Evolutionary conservation across 805 yeast species (phyloP).

Genomic region (Groenewaldozyma tartarivorans): DNA sequence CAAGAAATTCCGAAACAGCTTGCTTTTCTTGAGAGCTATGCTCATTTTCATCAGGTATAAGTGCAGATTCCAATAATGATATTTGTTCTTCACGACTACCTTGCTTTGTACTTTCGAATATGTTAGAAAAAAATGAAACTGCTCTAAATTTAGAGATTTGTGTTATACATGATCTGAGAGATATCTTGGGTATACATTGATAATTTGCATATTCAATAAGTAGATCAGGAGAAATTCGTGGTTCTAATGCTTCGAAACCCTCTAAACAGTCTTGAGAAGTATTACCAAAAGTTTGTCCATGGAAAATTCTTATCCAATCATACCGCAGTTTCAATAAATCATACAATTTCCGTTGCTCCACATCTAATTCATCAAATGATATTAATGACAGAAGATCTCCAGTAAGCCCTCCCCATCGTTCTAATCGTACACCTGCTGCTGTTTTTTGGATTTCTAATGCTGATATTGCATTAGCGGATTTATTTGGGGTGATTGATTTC

Average conservation of each 20-base stretch:
- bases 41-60: slow-evolving; percentile 23
- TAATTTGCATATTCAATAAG: slow-evolving; percentile 48
- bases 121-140: slow-evolving; percentile 50
- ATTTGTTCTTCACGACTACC: slow-evolving; percentile 4
- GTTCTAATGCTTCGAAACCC: slow-evolving; percentile 18
- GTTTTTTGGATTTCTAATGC: slow-evolving; percentile 8
- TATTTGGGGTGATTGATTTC: not conserved
- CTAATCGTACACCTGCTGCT: slow-evolving; percentile 3
- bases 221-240: slow-evolving; percentile 13
- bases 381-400: slow-evolving; percentile 9
- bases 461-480: not conserved
- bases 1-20: slow-evolving; percentile 40
- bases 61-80: slow-evolving; percentile 24
- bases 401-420: slow-evolving; percentile 15
- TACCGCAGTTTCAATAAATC: slow-evolving; percentile 25
- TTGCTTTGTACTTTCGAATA: slow-evolving; percentile 25
- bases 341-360: not conserved
- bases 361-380: not conserved
- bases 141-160: slow-evolving; percentile 68
- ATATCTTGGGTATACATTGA: slow-evolving; percentile 48
- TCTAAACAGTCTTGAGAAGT: slow-evolving; percentile 26
- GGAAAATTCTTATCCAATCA: slow-evolving; percentile 41
- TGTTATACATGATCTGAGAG: slow-evolving; percentile 38
- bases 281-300: slow-evolving; percentile 33
- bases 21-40: not conserved